A percentile compares a stretch with the other conserved stretches of the same genome.
phyloP scores from a whole-genome alignment of 176 grass and related monocot species.

The Eragrostis nindensis region DNA sequence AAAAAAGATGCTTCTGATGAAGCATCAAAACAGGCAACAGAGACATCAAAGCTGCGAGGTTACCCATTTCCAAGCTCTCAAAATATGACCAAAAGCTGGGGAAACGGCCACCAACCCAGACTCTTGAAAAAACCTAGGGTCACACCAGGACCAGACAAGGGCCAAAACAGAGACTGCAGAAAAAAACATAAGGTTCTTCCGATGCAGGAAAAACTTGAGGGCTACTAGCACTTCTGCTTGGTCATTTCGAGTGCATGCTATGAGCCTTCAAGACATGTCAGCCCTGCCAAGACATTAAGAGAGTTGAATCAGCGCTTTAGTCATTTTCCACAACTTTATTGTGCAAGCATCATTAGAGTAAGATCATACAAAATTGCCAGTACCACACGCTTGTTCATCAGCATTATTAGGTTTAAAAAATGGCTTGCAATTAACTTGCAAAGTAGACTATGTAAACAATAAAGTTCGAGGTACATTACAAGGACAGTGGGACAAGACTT shows the following conservation, averaged over 20 bases:
- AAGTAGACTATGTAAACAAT: background rate
- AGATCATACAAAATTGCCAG: background rate
- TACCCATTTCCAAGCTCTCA: background rate
- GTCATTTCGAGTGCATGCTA: background rate
- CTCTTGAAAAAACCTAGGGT: background rate
- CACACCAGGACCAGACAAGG: background rate
- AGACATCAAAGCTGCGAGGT: background rate
- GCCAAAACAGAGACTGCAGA: background rate
- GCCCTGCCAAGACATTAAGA: constrained; percentile 14
- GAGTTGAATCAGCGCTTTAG: background rate
- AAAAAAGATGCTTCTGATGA: too few species aligned
- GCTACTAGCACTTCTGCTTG: background rate
- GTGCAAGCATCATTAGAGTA: background rate
- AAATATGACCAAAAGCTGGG: constrained; percentile 17
- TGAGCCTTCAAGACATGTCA: background rate
- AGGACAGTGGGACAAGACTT: too few species aligned
- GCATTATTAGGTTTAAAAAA: background rate
- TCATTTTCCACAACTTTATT: background rate
- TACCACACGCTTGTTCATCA: background rate
- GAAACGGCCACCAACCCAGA: background rate
- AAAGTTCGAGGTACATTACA: too few species aligned
- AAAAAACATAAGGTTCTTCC: background rate
- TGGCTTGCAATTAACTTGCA: background rate
- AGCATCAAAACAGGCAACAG: constrained; percentile 16
- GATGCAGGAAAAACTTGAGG: background rate